Conservation (phyloP, 1,284 basidiomycete genomes). For the Apiotrichum montevideense region DNA sequence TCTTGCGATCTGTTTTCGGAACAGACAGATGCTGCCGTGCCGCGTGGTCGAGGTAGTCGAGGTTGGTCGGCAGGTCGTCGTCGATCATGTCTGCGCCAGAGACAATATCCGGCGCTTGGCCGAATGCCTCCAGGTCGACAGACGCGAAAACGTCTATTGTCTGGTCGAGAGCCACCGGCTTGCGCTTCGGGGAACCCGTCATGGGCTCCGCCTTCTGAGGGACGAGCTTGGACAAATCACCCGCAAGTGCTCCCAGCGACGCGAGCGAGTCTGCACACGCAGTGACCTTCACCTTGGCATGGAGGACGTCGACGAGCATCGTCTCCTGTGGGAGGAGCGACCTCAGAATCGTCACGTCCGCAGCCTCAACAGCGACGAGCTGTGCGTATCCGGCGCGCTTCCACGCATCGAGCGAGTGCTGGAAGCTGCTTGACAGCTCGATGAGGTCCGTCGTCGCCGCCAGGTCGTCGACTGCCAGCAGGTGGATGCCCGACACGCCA, state of each 20-base stretch:
- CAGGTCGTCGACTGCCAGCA: conserved; percentile 63
- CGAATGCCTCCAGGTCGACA: conserved; percentile 77
- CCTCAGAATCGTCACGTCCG: conserved; percentile 48
- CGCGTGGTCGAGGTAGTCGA: conserved; percentile 76
- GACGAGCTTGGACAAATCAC: conserved; percentile 33
- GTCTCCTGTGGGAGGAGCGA: conserved; percentile 23
- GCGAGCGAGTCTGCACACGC: conserved; percentile 48
- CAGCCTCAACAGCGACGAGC: conserved; percentile 56
- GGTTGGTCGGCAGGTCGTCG: conserved; percentile 84
- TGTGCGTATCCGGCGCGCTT: conserved; percentile 59
- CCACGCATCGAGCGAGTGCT: conserved; percentile 54
- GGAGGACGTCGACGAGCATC: conserved; percentile 27
- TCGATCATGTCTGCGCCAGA: conserved; percentile 78
- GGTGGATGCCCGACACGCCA: conserved; percentile 48
- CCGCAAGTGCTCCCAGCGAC: conserved; percentile 32
- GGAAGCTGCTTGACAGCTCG: conserved; percentile 19
- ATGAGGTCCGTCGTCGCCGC: conserved; percentile 32
- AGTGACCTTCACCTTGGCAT: conserved; percentile 29
- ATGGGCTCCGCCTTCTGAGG: conserved; percentile 13
- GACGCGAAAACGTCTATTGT: conserved; percentile 55
- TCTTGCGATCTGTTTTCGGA: conserved; percentile 60
- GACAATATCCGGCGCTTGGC: conserved; percentile 56
- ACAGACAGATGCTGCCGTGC: conserved; percentile 15
- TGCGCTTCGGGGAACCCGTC: background rate
- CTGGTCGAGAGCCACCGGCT: conserved; percentile 22